These are phyloP conservation scores for Typha latifolia DNA, from an alignment of 176 grass and related monocot species.

Conservation along the genomic window DNA sequence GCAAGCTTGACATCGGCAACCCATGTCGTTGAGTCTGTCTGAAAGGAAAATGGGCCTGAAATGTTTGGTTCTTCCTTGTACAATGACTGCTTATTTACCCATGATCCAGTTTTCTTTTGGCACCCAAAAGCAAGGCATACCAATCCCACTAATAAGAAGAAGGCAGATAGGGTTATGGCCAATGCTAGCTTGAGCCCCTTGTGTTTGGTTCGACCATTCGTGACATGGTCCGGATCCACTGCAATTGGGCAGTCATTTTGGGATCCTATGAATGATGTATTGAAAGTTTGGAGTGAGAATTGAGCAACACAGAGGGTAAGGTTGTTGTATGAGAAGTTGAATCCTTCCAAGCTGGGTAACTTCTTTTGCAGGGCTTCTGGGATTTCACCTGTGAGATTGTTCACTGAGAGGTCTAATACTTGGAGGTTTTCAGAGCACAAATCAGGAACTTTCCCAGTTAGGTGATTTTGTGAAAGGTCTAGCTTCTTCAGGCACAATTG, in stretches of 20 bases:
- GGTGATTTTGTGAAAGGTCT: slow-evolving; percentile 76
- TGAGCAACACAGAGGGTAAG: slow-evolving; percentile 71
- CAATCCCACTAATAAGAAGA: slow-evolving; percentile 48
- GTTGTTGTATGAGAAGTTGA: slow-evolving; percentile 99
- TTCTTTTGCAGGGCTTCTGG: slow-evolving; percentile 62
- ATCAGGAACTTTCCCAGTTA: slow-evolving; percentile 54
- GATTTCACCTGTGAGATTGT: slow-evolving; percentile 92
- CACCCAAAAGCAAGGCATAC: slow-evolving; percentile 44
- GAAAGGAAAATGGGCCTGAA: slow-evolving; percentile 83
- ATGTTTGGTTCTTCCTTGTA: slow-evolving; percentile 55
- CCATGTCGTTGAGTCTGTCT: slow-evolving; percentile 87
- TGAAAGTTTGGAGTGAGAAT: slow-evolving; percentile 46
- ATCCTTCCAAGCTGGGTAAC: slow-evolving; percentile 39
- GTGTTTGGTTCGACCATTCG: slow-evolving; percentile 15
- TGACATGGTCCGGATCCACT: slow-evolving; percentile 47
- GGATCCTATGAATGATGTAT: slow-evolving; percentile 56
- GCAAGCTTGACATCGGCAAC: slow-evolving; percentile 89
- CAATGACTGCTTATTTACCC: slow-evolving; percentile 43
- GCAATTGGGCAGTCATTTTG: slow-evolving; percentile 87
- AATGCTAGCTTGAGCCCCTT: slow-evolving; percentile 48
- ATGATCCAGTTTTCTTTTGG: slow-evolving; percentile 26
- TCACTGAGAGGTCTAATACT: slow-evolving; percentile 71
- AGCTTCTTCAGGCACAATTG: slow-evolving; percentile 57
- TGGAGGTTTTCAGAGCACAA: slow-evolving; percentile 35
- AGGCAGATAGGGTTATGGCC: slow-evolving; percentile 42